Evolutionary conservation across 225 moss, liverwort and hornwort species (phyloP), one percentile per base, ranked within the genome.

Genomic region (Physcomitrellopsis africana): DNA sequence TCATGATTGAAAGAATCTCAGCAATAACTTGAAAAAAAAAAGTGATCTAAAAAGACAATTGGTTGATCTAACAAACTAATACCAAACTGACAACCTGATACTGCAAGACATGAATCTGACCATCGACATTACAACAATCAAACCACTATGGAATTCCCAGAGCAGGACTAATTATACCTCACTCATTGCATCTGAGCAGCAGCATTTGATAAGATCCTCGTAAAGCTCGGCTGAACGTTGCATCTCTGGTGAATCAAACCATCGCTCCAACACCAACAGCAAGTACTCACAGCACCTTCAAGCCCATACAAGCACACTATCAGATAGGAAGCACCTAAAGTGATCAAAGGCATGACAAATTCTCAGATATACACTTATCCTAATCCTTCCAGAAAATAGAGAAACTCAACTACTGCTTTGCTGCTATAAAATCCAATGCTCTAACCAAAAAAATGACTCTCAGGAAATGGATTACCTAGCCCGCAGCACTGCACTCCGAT

Each of bases 241-340:
- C 80, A 95, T 81, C 79, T 99, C 99, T 11, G 95, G 88, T 72
- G 95, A 86, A 83, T 93, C 90, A 67, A 89, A 86, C 97, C 97
- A 99, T 58, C 92, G 91, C 82, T 99, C 97, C 86, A 99, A 75
- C 77, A 95, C 90, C 78, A 99, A 73, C 80, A 94, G 82, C 63
- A 93, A 90, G 78, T 99, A 99, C 82, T 94, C 97, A 85, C 97
- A 99, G 82, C 94, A 99, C 90, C 96, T 96, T 75, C 85, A 89
- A 73, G 79, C 32, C 69, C 65, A 83, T 62, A 76, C 26, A 19
- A 55, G 22, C 26, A 24, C 32, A 81, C 13, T 41, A 54, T 90
- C 75, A 87, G 74, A 29, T 17, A 26, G 63, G 76, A 66, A 68
- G 53, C 70, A 74, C 23, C 52, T 60, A 32, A 53, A 59, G 11